Base-by-base conservation (phyloP, 371 early-diverging fungal genomes). In the Umbelopsis sp. region DNA sequence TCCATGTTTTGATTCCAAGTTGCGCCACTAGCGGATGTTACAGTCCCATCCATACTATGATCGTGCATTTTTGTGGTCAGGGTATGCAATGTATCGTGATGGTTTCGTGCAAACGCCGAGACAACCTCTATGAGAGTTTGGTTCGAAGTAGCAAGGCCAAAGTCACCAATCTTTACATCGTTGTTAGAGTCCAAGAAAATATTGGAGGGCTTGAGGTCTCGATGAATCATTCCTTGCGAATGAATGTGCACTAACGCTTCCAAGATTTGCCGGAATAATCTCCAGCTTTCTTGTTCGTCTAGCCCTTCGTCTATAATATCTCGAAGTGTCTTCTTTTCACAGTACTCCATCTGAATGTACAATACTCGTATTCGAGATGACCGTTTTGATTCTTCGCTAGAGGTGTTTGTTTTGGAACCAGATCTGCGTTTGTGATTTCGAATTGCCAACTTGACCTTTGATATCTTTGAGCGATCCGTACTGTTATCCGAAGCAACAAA, bases 311-410 rank as follows among this genome's bases (percentile, higher is more conserved):
- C 91, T 72, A 98, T 96, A 22, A 94, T 76, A 73, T 97, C 95
- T 53, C 89, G 86, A 7, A 98, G 79, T 0, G 98, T 97, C 70
- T 94, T 93, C 63, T 95, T 91, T 73, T 96, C 97, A 74, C 98
- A 98, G 74, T 96, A 97, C 78, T 98, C 97, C 98, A 98, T 98
- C 76, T 98, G 98, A 69, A 98, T 98, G 66, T 96, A 97, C 44
- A 97, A 80, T 3, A 90, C 86, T 32, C 87, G 78, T 10, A 87
- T 83, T 3, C 81, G 77, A n/a, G 74, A 71, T 29, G 69, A 67
- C 16, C 63, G 50, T 22, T 63, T 53, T 72, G 73, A 65, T 65
- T 74, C 67, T 63, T 75, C 51, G 44, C 69, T 69, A 29, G 67
- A 70, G 2, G 18, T 65, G 38, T 71, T 73, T 62, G 68, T 53